phyloP scores from a whole-genome alignment of 2,329 filamentous ascomycete genomes.

The Botrytis aclada region DNA sequence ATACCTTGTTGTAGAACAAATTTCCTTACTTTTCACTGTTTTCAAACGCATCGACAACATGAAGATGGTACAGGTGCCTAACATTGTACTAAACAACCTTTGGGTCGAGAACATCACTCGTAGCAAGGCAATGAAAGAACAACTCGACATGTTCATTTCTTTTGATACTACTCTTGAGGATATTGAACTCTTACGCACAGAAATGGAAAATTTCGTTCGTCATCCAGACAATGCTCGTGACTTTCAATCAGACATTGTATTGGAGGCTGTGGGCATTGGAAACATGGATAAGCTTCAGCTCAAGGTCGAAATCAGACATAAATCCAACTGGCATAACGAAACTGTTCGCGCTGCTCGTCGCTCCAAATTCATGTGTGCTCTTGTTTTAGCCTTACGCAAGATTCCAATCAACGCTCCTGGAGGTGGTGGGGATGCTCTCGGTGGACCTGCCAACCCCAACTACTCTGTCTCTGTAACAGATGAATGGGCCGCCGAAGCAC shows the following conservation, averaged over 20 bases:
- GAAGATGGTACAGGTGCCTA: constrained; percentile 76
- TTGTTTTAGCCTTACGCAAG: constrained; percentile 79
- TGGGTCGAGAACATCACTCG: constrained; percentile 95
- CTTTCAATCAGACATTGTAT: constrained; percentile 79
- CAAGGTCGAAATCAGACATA: constrained; percentile 82
- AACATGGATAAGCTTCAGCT: constrained; percentile 87
- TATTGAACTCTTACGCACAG: constrained; percentile 75
- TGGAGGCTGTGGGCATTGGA: constrained; percentile 74
- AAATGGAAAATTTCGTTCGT: constrained; percentile 82
- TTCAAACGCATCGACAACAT: constrained; percentile 81
- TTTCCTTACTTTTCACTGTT: constrained; percentile 88
- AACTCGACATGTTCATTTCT: constrained; percentile 71
- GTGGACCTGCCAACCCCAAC: constrained; percentile 69
- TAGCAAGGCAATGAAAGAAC: constrained; percentile 87
- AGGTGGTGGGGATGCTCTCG: constrained; percentile 61
- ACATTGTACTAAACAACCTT: constrained; percentile 86
- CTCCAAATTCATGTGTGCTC: constrained; percentile 95
- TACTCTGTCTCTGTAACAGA: constrained; percentile 78
- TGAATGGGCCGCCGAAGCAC: constrained; percentile 60
- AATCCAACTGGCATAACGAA: constrained; percentile 90
- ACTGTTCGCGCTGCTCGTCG: constrained; percentile 74
- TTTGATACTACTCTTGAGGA: constrained; percentile 90
- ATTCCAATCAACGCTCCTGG: constrained; percentile 83
- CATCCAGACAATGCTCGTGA: constrained; percentile 84
- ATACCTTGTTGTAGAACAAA: constrained; percentile 82